Evolutionary conservation across 331 rosid genomes (phyloP), one percentile per base, ranked within the genome.

Genomic region (Dryas integrifolia): DNA sequence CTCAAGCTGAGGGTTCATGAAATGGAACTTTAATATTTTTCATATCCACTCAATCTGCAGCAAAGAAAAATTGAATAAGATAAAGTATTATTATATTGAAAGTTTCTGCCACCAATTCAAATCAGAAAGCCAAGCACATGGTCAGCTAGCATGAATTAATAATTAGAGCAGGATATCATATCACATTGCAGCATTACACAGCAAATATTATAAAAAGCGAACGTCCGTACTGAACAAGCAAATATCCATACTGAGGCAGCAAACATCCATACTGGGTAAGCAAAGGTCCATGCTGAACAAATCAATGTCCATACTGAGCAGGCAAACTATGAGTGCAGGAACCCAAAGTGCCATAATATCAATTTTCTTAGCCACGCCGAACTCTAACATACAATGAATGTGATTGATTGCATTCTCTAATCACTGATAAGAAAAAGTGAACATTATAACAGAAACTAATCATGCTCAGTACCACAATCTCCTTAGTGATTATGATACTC

Each of bases 101-200:
- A 6, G 13, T 14, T 38, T 57, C 16, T n/a, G 53, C 46, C 67
- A 71, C 46, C 47, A 21, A 45, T 56, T 71, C 35, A 45, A 71
- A 48, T 57, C 47, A 26, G 67, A 30, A 30, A 26, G 75, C 58
- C 46, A 45, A 45, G 75, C 63, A 57, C 75, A 72, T 72, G 76
- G 48, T 1, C 13, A 58, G 57, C 44, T 71, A 58, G 21, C 10
- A 4, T 3, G n/a, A 13, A 10, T 21, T 12, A 7, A 57, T 57
- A 41, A n/a, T 15, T 13, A 30, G 45, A 24, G 75, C 67, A 72
- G 56, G 12, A 43, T 0, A 43, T 70, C 6, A 43, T 0, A 43
- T 70, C 6, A 8, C 55, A 70, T 39, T 39, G 15, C 35, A 24
- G 13, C 8, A 70, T 47, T 14, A 0, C 44, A 43, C 5, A 16